phyloP scores from a whole-genome alignment of 805 yeast genomes.

The Candida boleticola region DNA sequence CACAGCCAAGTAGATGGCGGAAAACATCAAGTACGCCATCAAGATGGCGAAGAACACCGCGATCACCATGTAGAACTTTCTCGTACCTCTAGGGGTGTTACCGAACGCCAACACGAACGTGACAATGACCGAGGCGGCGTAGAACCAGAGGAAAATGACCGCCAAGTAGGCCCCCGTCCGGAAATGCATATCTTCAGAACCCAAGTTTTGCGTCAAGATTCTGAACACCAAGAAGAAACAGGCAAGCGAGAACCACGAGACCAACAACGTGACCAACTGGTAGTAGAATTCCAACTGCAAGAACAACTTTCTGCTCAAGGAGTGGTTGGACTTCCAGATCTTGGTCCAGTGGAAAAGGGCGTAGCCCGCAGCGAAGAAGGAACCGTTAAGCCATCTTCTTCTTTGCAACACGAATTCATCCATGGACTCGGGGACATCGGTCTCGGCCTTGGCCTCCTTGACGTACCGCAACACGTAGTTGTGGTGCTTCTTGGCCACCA shows the following conservation, averaged over 20 bases:
- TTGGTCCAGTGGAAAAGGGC: conserved; percentile 82
- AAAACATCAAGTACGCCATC: conserved; percentile 87
- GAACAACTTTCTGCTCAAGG: conserved; percentile 71
- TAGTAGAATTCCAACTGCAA: conserved; percentile 86
- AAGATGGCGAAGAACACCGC: conserved; percentile 79
- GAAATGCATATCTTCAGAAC: conserved; percentile 57
- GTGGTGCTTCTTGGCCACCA: conserved; percentile 77
- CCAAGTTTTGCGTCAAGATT: conserved; percentile 78
- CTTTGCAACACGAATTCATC: conserved; percentile 96
- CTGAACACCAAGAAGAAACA: conserved; percentile 88
- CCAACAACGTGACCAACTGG: conserved; percentile 68
- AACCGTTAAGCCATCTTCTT: conserved; percentile 98
- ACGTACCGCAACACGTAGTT: conserved; percentile 84
- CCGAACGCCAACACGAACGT: conserved; percentile 92
- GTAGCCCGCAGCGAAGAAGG: conserved; percentile 92
- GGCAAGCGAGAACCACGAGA: conserved; percentile 91
- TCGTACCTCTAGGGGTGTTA: conserved; percentile 90
- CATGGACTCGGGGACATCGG: conserved; percentile 93
- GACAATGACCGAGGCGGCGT: conserved; percentile 73
- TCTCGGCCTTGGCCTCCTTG: conserved; percentile 84
- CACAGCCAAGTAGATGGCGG: conserved; percentile 78
- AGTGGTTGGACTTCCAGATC: conserved; percentile 88
- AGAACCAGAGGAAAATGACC: conserved; percentile 80
- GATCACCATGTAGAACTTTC: conserved; percentile 69
- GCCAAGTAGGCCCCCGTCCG: conserved; percentile 75